These are phyloP conservation scores for Trypanosoma scelopori DNA, from an alignment of 208 protist genomes.

Conservation along the genomic window DNA sequence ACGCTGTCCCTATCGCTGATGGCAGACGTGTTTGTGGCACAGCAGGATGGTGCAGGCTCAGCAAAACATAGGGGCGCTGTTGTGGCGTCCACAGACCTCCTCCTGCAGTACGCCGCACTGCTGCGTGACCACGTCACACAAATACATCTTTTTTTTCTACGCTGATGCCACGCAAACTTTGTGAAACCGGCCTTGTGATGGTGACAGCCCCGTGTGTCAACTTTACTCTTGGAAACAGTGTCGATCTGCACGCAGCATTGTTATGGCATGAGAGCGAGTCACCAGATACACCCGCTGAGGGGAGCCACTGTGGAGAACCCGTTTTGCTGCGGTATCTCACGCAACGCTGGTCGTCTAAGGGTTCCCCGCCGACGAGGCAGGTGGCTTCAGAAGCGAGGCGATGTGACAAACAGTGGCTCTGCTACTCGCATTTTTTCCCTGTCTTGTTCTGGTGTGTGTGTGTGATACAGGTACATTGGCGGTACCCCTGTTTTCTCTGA, in stretches of 20 bases:
- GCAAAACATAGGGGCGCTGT: conserved; percentile 19
- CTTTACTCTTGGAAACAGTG: conserved; percentile 58
- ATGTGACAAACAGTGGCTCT: conserved; percentile 52
- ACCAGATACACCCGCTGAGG: conserved; percentile 24
- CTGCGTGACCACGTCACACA: conserved; percentile 37
- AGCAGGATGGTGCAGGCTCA: conserved; percentile 6
- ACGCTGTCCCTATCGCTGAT: conserved; percentile 37
- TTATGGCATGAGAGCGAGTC: conserved; percentile 12
- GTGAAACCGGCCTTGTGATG: neutral
- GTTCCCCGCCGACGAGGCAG: conserved; percentile 38
- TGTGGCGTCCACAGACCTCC: conserved; percentile 38
- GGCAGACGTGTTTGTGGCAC: conserved; percentile 20
- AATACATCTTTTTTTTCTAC: conserved; percentile 23
- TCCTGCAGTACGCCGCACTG: conserved; percentile 37
- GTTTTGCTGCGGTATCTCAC: conserved; percentile 49
- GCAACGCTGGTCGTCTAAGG: conserved; percentile 24
- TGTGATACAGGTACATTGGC: conserved; percentile 61
- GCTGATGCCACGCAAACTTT: neutral
- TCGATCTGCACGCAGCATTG: conserved; percentile 37
- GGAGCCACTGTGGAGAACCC: conserved; percentile 42
- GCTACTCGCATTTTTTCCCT: conserved; percentile 41
- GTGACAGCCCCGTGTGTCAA: conserved; percentile 37
- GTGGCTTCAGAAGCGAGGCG: conserved; percentile 37
- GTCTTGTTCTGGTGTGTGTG: conserved; percentile 34
- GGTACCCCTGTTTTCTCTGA: conserved; percentile 24